These are phyloP conservation scores for Mycosphaerelloides madeirae DNA, from an alignment of 2,329 filamentous ascomycete genomes.

Conservation along the genomic window DNA sequence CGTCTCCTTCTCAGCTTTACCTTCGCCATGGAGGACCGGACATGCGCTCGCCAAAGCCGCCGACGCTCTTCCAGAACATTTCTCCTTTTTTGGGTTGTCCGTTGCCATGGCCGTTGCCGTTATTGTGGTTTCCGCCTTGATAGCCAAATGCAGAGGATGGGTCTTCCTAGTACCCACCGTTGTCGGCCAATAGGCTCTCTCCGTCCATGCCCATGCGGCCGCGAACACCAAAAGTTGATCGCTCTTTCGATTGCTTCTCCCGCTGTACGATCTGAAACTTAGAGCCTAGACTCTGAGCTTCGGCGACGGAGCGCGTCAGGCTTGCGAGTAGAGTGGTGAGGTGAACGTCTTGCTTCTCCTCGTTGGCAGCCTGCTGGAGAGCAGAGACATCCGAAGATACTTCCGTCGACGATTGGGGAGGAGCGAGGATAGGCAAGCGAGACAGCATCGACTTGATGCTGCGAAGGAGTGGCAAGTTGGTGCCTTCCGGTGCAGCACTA, in stretches of 20 bases:
- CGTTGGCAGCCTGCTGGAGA: conserved; percentile 47
- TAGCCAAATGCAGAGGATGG: not conserved
- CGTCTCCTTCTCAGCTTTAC: too few species aligned
- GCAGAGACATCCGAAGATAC: conserved; percentile 55
- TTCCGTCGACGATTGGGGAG: conserved; percentile 59
- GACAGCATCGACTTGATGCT: conserved; percentile 82
- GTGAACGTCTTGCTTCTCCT: conserved; percentile 78
- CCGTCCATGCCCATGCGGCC: conserved; percentile 11
- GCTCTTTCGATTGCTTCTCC: conserved; percentile 35
- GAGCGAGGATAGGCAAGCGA: conserved; percentile 75
- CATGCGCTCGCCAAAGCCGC: too few species aligned
- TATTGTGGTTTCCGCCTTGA: too few species aligned
- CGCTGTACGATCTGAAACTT: conserved; percentile 56
- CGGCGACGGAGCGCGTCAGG: conserved; percentile 67
- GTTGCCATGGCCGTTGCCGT: too few species aligned
- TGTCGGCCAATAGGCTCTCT: conserved; percentile 17
- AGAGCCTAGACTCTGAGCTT: conserved; percentile 67
- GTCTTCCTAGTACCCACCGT: conserved; percentile 16
- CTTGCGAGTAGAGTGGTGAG: conserved; percentile 71
- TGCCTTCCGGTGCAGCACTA: conserved; percentile 32
- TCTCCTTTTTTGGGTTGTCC: too few species aligned
- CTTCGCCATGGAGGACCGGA: too few species aligned
- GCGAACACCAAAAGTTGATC: conserved; percentile 12
- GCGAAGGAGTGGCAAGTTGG: conserved; percentile 70
- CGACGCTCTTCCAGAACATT: too few species aligned